phyloP scores from a whole-genome alignment of 1,284 basidiomycete genomes.

The Agroathelia rolfsii region DNA sequence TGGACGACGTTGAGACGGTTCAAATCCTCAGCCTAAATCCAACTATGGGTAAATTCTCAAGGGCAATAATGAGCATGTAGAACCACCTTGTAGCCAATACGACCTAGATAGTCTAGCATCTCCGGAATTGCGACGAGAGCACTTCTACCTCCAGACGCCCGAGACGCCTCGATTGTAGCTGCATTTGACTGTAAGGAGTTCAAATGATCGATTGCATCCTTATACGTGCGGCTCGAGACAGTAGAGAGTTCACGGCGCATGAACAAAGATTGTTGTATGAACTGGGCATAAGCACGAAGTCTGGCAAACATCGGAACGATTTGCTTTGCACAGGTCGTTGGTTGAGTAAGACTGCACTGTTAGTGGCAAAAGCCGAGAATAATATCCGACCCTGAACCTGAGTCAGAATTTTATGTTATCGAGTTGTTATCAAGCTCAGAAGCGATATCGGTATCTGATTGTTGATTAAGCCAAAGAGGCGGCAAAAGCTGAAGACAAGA shows the following conservation, averaged over 20 bases:
- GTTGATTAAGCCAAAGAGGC: too few species aligned
- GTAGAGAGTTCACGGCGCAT: constrained; percentile 6
- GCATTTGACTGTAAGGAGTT: constrained; percentile 95
- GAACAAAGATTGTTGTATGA: neutral
- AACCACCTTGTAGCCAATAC: constrained; percentile 82
- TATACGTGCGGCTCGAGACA: constrained; percentile 50
- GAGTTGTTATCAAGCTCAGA: too few species aligned
- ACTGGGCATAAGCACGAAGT: constrained; percentile 5
- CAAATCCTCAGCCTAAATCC: constrained; percentile 68
- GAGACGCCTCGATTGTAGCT: constrained; percentile 77
- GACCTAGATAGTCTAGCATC: constrained; percentile 82
- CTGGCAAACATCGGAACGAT: too few species aligned
- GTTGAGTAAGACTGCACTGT: too few species aligned
- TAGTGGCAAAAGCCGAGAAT: too few species aligned
- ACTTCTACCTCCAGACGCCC: constrained; percentile 64
- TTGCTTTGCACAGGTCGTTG: too few species aligned
- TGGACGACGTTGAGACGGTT: constrained; percentile 91
- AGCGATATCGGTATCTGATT: too few species aligned
- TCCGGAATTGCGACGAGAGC: constrained; percentile 76
- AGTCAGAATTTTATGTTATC: too few species aligned
- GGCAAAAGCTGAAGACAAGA: too few species aligned
- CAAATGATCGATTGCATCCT: constrained; percentile 78
- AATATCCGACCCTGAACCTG: too few species aligned
- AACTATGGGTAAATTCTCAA: constrained; percentile 3
- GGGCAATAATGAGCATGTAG: constrained; percentile 9